These are phyloP conservation scores for Colletotrichum sp. DNA, from an alignment of 2,329 filamentous ascomycete genomes.

Conservation along the genomic window DNA sequence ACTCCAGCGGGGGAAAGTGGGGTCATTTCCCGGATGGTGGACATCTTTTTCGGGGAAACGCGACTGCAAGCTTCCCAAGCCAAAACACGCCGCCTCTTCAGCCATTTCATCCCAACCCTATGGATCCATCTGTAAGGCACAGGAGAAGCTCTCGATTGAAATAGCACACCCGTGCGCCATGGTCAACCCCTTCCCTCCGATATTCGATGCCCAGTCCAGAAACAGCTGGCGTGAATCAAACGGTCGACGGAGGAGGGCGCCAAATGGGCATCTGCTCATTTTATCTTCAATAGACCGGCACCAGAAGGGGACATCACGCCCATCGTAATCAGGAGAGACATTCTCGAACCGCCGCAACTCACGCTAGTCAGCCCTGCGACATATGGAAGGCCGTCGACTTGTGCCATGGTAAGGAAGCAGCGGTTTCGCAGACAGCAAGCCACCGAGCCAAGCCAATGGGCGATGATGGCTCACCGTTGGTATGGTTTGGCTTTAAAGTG, in stretches of 20 bases:
- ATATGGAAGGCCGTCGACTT: not conserved
- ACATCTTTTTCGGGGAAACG: not conserved
- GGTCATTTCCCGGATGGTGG: not conserved
- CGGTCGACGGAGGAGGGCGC: not conserved
- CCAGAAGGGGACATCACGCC: not conserved
- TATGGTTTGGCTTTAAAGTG: not conserved
- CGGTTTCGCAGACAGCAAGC: not conserved
- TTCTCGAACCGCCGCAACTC: not conserved
- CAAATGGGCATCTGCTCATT: not conserved
- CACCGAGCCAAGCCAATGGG: not conserved
- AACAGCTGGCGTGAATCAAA: not conserved
- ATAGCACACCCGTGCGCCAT: not conserved
- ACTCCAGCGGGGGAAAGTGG: not conserved
- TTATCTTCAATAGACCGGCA: not conserved
- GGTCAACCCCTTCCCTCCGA: not conserved
- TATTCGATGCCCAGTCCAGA: not conserved
- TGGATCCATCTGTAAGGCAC: not conserved
- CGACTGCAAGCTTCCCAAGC: slow-evolving; percentile 2
- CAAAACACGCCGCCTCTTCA: slow-evolving; percentile 4
- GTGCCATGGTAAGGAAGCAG: not conserved
- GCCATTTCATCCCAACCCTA: not conserved
- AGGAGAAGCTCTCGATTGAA: not conserved
- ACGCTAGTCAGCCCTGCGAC: not conserved
- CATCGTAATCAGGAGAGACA: not conserved
- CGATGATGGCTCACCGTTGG: not conserved